These are phyloP conservation scores for Delonix regia DNA, from an alignment of 306 rosid genomes.

Conservation along the genomic window DNA sequence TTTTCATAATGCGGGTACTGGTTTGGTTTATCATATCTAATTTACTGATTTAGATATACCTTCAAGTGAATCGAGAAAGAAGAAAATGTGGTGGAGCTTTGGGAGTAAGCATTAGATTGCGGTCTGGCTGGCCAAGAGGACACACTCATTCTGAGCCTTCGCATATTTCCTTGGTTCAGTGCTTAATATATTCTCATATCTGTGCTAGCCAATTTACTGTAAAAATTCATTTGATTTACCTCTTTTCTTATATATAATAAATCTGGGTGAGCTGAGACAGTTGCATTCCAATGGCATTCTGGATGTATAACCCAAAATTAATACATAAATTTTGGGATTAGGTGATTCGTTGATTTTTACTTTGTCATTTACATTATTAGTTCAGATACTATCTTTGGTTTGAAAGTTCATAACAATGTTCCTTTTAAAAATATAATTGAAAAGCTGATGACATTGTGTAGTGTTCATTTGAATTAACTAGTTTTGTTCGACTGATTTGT, in stretches of 20 bases:
- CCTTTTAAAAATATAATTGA: too few relatives aligned
- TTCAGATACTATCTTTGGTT: neutral
- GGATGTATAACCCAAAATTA: slow-evolving; percentile 6
- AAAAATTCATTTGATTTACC: slow-evolving; percentile 17
- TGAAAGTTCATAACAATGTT: too few relatives aligned
- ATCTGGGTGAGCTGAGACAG: slow-evolving; percentile 24
- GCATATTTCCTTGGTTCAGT: neutral
- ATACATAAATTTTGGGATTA: slow-evolving; percentile 1
- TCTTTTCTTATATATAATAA: neutral
- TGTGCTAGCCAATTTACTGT: neutral
- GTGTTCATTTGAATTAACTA: neutral
- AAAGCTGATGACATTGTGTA: neutral
- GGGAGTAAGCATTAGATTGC: slow-evolving; percentile 58
- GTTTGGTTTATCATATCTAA: neutral
- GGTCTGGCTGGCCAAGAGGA: neutral
- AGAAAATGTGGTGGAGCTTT: slow-evolving; percentile 84
- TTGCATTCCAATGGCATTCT: slow-evolving; percentile 18
- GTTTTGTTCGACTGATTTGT: neutral
- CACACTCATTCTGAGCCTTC: slow-evolving; percentile 12
- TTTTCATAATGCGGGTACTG: neutral
- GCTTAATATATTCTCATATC: slow-evolving; percentile 7
- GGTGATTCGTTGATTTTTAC: neutral
- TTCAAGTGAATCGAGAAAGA: slow-evolving; percentile 65
- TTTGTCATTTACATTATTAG: slow-evolving; percentile 11
- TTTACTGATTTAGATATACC: slow-evolving; percentile 53